Evolutionary conservation across 2,329 filamentous ascomycete genomes (phyloP), one percentile per base, ranked within the genome.

Genomic region (Epichloe sp.): DNA sequence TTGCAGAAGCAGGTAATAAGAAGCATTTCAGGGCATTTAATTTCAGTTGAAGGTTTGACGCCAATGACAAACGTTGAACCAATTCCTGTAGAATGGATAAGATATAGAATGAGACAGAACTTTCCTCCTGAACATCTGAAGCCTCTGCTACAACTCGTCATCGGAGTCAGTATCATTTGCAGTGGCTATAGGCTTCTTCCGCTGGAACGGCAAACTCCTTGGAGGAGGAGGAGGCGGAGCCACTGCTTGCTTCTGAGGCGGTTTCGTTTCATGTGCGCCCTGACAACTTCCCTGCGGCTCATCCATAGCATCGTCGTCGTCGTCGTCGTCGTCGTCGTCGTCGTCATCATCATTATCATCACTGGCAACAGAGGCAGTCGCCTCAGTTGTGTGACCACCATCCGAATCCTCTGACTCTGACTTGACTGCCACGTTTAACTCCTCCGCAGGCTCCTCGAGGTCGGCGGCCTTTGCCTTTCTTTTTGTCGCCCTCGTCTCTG

Each of bases 21-120:
- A 82, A 82, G 67, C 78, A 85, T 62, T 80, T 68, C 58, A 72
- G 82, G 35, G 75, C 66, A 0, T 85, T 79, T n/a, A n/a, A n/a
- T 61, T 85, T 79, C 78, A 66, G 55, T 2, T 56, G 73, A 15
- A 71, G 70, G 52, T 82, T 80, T 62, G 72, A 63, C 10, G 63
- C 63, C 2, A 71, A 78, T 52, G 81, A 85, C 58, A 59, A 58
- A 45, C 60, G 62, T 5, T 69, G 60, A 52, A 34, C 14, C 45
- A 46, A 37, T 12, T n/a, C 6, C 31, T 34, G 8, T 11, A 43
- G 19, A 11, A 10, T 23, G 26, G 23, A 44, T 26, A 14, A 26
- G 35, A 38, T 38, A 47, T 4, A 40, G 11, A 19, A 47, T 40
- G 14, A 47, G 7, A 26, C 10, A 31, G 31, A 10, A 11, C 10